Evolutionary conservation across 192 early-diverging fungal species (phyloP).

Genomic region (Coemansia sp.): DNA sequence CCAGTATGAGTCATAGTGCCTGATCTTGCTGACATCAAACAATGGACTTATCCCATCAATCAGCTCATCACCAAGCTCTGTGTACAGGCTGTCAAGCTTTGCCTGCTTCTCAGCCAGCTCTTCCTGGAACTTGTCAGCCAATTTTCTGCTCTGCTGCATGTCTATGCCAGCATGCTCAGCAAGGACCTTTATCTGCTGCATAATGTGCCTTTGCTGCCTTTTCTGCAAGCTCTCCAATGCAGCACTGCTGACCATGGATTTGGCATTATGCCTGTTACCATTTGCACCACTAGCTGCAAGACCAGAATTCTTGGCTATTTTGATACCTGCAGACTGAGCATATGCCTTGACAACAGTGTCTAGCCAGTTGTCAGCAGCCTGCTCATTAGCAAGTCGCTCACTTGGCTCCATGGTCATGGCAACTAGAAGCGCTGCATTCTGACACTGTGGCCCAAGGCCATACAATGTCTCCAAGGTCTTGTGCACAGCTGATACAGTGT

Average conservation of each 20-base stretch:
- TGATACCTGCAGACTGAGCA: slow-evolving; percentile 69
- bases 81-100: slow-evolving; percentile 71
- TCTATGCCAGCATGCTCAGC: slow-evolving; percentile 80
- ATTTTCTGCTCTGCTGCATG: slow-evolving; percentile 64
- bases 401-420: slow-evolving; percentile 81
- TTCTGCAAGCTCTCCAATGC: slow-evolving; percentile 79
- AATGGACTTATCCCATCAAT: slow-evolving; percentile 75
- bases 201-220: slow-evolving; percentile 66
- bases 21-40: slow-evolving; percentile 78
- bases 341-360: slow-evolving; percentile 81
- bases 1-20: slow-evolving; percentile 93
- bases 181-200: slow-evolving; percentile 79
- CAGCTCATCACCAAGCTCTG: slow-evolving; percentile 79
- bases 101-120: slow-evolving; percentile 59
- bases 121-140: slow-evolving; percentile 61
- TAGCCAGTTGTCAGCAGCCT: slow-evolving; percentile 19
- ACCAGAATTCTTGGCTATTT: slow-evolving; percentile 30
- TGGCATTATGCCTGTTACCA: not conserved
- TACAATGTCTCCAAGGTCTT: slow-evolving; percentile 63
- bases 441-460: slow-evolving; percentile 76
- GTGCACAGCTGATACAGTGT: slow-evolving; percentile 72
- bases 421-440: slow-evolving; percentile 70
- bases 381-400: slow-evolving; percentile 60
- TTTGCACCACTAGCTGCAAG: not conserved
- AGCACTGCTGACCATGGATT: slow-evolving; percentile 79